phyloP scores from a whole-genome alignment of 768 basidiomycete genomes.

The Trametes villosa region DNA sequence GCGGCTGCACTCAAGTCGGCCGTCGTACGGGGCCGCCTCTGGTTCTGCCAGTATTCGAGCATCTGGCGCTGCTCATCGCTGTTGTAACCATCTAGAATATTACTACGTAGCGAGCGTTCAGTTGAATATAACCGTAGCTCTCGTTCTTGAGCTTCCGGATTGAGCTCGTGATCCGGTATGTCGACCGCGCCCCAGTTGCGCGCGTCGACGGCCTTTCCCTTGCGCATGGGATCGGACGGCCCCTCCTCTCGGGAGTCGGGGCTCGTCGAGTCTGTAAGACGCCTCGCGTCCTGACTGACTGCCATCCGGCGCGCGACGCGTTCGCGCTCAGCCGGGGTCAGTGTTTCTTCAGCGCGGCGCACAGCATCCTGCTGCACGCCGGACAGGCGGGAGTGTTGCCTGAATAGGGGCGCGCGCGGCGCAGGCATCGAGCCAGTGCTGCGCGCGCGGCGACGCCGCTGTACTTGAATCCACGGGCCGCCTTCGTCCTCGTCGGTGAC shows the following conservation, averaged over 20 bases:
- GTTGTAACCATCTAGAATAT: background rate
- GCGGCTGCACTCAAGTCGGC: no score
- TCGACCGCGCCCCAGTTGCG: constrained; percentile 26
- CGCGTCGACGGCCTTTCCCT: constrained; percentile 27
- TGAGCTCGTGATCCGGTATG: constrained; percentile 18
- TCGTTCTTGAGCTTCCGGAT: constrained; percentile 21
- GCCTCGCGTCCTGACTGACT: background rate
- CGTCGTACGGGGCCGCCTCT: background rate
- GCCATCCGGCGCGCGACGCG: background rate
- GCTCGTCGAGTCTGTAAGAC: background rate
- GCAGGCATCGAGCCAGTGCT: background rate
- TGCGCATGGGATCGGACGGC: constrained; percentile 8
- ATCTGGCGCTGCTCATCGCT: background rate
- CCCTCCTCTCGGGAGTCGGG: constrained; percentile 21
- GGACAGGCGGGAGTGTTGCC: background rate
- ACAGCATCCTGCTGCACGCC: background rate
- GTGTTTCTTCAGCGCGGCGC: background rate
- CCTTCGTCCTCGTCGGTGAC: constrained; percentile 11
- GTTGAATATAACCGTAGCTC: constrained; percentile 1
- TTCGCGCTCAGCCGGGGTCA: background rate
- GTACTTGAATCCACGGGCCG: constrained; percentile 2
- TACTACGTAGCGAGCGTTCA: fast-evolving
- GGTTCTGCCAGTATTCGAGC: constrained; percentile 6
- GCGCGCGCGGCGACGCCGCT: background rate
- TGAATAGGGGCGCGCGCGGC: background rate